Conservation (phyloP, 73 alveolate genomes). For the Paramecium bursaria region DNA sequence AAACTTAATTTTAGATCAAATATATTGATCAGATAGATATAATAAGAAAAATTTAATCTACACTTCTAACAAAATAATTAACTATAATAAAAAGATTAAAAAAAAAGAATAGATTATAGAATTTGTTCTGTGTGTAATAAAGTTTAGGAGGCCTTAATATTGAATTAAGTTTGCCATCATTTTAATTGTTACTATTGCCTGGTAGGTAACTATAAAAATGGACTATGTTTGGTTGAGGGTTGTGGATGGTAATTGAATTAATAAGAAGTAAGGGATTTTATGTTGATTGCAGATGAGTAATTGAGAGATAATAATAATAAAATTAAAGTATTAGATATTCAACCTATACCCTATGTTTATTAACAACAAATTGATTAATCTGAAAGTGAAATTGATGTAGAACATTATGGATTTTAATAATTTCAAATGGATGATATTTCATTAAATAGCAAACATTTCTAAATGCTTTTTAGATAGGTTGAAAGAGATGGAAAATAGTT, state of each 20-base stretch:
- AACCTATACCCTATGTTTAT: not conserved
- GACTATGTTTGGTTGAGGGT: conserved; percentile 15
- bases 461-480: not conserved
- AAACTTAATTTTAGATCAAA: conserved; percentile 1
- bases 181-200: conserved; percentile 1
- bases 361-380: not conserved
- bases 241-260: conserved; percentile 53
- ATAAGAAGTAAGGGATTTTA: not conserved
- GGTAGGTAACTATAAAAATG: not conserved
- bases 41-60: not conserved
- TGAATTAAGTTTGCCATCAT: conserved; percentile 20
- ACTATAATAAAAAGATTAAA: not conserved
- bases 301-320: not conserved
- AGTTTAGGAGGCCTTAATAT: not conserved
- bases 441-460: no score
- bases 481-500: conserved; percentile 1
- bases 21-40: not conserved
- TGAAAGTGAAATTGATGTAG: conserved; percentile 3
- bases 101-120: no score
- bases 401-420: not conserved
- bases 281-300: not conserved
- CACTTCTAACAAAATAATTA: not conserved
- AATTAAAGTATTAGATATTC: not conserved
- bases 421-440: not conserved
- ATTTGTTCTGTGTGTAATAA: conserved; percentile 11